Percentiles rank a stretch among this genome's conserved stretches.
Conservation (phyloP, 306 rosid genomes). For the Malus orientalis region DNA sequence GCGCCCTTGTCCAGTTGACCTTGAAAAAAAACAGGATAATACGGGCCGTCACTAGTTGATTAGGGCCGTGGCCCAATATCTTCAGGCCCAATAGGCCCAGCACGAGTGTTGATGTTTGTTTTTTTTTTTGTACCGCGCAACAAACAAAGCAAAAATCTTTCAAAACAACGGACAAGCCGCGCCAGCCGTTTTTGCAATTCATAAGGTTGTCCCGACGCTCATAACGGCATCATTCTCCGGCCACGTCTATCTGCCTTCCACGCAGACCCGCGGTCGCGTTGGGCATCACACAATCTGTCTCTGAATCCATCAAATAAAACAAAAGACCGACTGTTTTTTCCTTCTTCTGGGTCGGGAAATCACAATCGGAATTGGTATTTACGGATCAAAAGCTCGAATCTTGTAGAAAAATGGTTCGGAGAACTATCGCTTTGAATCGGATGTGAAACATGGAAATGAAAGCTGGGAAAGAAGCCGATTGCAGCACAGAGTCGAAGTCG, state of each 20-base stretch:
- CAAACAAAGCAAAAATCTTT: not conserved
- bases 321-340: not conserved
- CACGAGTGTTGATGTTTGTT: too few species aligned
- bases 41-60: not conserved
- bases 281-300: not conserved
- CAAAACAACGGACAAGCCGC: not conserved
- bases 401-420: not conserved
- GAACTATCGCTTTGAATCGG: not conserved
- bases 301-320: not conserved
- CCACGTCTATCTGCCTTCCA: not conserved
- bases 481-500: not conserved
- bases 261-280: too few species aligned
- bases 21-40: not conserved
- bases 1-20: conserved; percentile 7
- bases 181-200: not conserved
- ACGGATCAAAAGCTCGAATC: not conserved
- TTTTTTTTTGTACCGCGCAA: not conserved
- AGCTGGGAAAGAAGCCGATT: not conserved
- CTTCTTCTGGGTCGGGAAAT: not conserved
- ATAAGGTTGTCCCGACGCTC: not conserved
- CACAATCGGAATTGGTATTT: not conserved
- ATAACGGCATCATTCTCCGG: not conserved
- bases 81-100: not conserved
- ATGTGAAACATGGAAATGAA: conserved; percentile 14
- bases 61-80: not conserved